Conservation (phyloP, 202 grass and related monocot genomes). For the Schoenoplectus tabernaemontani region DNA sequence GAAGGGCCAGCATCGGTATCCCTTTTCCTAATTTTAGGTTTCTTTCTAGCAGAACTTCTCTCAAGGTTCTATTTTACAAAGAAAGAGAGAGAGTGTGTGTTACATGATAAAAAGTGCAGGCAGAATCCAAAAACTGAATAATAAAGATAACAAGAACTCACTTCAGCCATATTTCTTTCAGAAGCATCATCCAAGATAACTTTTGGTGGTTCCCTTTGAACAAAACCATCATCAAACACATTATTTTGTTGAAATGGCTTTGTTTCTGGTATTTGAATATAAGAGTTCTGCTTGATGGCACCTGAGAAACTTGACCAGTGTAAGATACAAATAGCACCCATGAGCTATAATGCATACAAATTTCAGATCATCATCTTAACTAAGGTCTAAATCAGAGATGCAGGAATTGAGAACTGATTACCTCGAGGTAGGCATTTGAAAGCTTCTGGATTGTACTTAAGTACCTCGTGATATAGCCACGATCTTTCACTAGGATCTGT, state of each 20-base stretch:
- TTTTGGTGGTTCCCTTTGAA: conserved; percentile 35
- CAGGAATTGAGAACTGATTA: conserved; percentile 58
- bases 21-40: conserved; percentile 82
- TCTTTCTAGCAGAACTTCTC: conserved; percentile 61
- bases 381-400: conserved; percentile 13
- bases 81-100: conserved; percentile 19
- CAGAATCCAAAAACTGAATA: conserved; percentile 27
- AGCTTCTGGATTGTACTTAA: conserved; percentile 66
- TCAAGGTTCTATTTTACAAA: conserved; percentile 46
- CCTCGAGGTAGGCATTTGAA: conserved; percentile 59
- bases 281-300: conserved; percentile 40
- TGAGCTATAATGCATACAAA: conserved; percentile 13
- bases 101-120: conserved; percentile 14
- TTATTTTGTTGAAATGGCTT: conserved; percentile 49
- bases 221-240: conserved; percentile 17
- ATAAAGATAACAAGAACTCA: conserved; percentile 35
- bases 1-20: conserved; percentile 41
- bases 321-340: conserved; percentile 40
- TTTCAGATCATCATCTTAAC: not conserved
- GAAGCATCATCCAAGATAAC: conserved; percentile 40
- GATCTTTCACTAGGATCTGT: conserved; percentile 51
- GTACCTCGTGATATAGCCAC: conserved; percentile 83
- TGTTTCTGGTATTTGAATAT: conserved; percentile 38
- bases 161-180: conserved; percentile 40
- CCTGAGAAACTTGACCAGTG: conserved; percentile 85